Evolutionary conservation across 805 yeast species (phyloP), one percentile per base, ranked within the genome.

Genomic region (Starmerella roubikii): DNA sequence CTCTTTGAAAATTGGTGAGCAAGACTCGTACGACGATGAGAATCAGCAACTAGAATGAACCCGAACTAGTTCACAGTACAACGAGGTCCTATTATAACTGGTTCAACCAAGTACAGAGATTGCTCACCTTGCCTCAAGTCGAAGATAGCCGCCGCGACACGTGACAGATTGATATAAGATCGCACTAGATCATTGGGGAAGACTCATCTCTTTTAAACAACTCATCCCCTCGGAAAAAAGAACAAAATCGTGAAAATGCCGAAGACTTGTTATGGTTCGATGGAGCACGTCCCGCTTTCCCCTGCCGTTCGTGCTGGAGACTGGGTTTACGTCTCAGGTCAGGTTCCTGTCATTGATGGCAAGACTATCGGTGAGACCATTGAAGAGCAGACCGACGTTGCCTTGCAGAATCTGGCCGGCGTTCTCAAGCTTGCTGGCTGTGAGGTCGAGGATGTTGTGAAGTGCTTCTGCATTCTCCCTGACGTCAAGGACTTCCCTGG

Each of bases 221-320:
- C n/a, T n/a, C n/a, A n/a, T n/a, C n/a, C n/a, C n/a, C n/a, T n/a
- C n/a, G n/a, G n/a, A n/a, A n/a, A n/a, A n/a, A n/a, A n/a, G n/a
- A 22, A 22, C 7, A 30, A 9, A 11, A 22, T 22, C 24, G 10
- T 7, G 26, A 35, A 12, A 26, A 41, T 41, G 45, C 21, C 42
- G 11, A 44, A 44, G 28, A 35, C 30, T 31, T 32, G 39, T 34
- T 44, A 41, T 36, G 47, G 47, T 4, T 37, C 35, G 15, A 22
- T 22, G 24, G 20, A 42, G 7, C 38, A 30, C 39, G 40, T 41
- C 22, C 47, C 47, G 6, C 38, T 44, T 28, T 42, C 46, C 16
- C 47, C 47, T 13, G 47, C 47, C n/a, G 47, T 44, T 21, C 41
- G 47, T 19, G 45, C 41, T 11, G 47, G 47, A 15, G 47, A 44